Percentiles rank a stretch among this genome's conserved stretches.
These are phyloP conservation scores for Heritiera littoralis DNA, from an alignment of 345 rosid species.

Conservation along the genomic window DNA sequence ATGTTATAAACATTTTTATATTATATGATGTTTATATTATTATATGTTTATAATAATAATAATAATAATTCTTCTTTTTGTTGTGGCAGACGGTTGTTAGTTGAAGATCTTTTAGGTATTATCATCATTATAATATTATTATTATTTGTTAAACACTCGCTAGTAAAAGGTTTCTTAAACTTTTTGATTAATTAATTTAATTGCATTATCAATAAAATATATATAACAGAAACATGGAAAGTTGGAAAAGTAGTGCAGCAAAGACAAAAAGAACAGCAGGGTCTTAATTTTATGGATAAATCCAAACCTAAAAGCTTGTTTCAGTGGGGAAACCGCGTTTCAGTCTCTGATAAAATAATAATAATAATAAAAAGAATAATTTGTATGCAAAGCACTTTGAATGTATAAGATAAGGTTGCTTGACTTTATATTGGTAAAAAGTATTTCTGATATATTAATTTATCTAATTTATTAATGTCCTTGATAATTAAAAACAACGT, in stretches of 20 bases:
- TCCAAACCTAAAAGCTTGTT: not conserved
- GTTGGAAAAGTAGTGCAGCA: not conserved
- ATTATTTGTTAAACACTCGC: not conserved
- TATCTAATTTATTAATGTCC: not conserved
- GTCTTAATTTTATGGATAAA: too few species aligned
- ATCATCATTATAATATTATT: too few species aligned
- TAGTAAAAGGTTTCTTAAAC: not conserved
- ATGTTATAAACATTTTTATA: too few species aligned
- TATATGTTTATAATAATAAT: too few species aligned
- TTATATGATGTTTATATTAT: too few species aligned
- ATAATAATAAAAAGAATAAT: not conserved
- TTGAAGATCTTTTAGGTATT: not conserved
- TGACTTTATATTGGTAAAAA: not conserved
- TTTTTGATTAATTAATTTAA: not conserved
- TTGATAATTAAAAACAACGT: not conserved
- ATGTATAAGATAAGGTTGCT: not conserved
- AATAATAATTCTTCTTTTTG: too few species aligned
- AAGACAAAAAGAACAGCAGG: not conserved
- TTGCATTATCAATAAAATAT: not conserved
- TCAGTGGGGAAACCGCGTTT: constrained; percentile 2
- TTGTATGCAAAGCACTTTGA: not conserved
- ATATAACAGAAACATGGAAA: not conserved
- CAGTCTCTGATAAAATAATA: not conserved
- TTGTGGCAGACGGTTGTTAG: not conserved
- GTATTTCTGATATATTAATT: not conserved